Percentiles rank a stretch among this genome's conserved stretches.
phyloP scores from a whole-genome alignment of 768 basidiomycete genomes.

The Inosperma sp. region DNA sequence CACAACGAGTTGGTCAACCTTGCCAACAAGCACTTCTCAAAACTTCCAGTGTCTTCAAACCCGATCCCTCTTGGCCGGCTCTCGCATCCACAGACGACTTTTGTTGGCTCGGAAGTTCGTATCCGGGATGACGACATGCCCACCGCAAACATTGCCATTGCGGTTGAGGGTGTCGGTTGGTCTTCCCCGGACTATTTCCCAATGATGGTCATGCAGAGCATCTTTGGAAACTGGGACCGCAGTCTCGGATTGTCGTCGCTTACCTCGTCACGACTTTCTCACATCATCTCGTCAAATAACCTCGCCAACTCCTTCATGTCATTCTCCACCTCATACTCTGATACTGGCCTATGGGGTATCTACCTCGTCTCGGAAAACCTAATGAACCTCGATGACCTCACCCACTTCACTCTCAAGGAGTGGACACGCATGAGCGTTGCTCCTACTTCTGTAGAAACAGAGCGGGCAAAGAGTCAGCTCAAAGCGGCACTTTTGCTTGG shows the following conservation, averaged over 20 bases:
- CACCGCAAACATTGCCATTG: constrained; percentile 91
- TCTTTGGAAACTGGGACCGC: constrained; percentile 99
- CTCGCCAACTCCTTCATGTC: constrained; percentile 99
- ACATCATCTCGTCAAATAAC: constrained; percentile 87
- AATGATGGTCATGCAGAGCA: constrained; percentile 96
- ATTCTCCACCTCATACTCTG: constrained; percentile 97
- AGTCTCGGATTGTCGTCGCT: constrained; percentile 87
- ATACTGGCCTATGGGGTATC: constrained; percentile 98
- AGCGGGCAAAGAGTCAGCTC: constrained; percentile 97
- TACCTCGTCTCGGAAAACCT: constrained; percentile 96
- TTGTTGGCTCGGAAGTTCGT: constrained; percentile 93
- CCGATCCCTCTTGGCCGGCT: constrained; percentile 86
- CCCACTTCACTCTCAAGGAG: constrained; percentile 92
- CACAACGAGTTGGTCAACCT: constrained; percentile 91
- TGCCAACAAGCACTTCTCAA: constrained; percentile 89
- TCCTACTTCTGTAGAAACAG: constrained; percentile 82
- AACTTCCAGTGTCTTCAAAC: constrained; percentile 79
- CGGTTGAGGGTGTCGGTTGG: constrained; percentile 98
- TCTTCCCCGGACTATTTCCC: constrained; percentile 98
- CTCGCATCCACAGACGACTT: constrained; percentile 70
- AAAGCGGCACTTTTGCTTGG: constrained; percentile 89
- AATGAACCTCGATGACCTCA: constrained; percentile 86
- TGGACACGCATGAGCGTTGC: constrained; percentile 93
- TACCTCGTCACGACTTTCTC: constrained; percentile 85
- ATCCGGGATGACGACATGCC: constrained; percentile 88